Evolutionary conservation across 2,329 filamentous ascomycete genomes (phyloP), one percentile per base, ranked within the genome.

Genomic region (Colletotrichum orchidophilum): DNA sequence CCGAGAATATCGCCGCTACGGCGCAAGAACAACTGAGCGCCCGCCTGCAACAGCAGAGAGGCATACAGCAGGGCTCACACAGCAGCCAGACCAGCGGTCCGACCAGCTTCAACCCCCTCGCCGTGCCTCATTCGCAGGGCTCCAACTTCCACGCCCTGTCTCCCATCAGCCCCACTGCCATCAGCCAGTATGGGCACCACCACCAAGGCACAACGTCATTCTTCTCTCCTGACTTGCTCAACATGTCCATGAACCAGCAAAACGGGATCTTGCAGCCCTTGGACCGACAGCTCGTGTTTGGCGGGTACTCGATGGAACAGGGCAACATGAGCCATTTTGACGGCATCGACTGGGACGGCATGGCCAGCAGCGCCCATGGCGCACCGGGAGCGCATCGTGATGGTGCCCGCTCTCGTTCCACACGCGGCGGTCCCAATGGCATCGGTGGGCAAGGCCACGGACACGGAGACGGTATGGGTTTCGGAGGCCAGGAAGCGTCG

Each of bases 281-380:
- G 15, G 93, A 95, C 75, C 87, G 92, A 3, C 92, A 94, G 76
- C 89, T 95, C 73, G 91, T 94, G 1, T 94, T 94, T 73, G 91
- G 91, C 46, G 92, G 91, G 1, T 96, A 95, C 77, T 89, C 75
- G 81, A 90, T 79, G 74, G 85, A 88, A 49, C 79, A 83, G 1
- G 80, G 79, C 8, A 78, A 80, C 11, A 82, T 85, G 60, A 80
- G 80, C 7, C 55, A 71, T 2, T 81, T 87, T 75, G 83, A 85
- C 6, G 80, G 80, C 3, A 75, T 84, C 49, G 80, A 78, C 59
- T 88, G 86, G 86, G 81, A 85, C 58, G 79, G 80, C 31, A 77
- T 85, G 63, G 78, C 83, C 18, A 76, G 78, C 7, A 77, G 78
- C 58, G 75, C 74, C 7, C 77, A 78, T 27, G 73, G 75, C 52